phyloP scores from a whole-genome alignment of 2,329 filamentous ascomycete species.

The Claviceps capensis region DNA sequence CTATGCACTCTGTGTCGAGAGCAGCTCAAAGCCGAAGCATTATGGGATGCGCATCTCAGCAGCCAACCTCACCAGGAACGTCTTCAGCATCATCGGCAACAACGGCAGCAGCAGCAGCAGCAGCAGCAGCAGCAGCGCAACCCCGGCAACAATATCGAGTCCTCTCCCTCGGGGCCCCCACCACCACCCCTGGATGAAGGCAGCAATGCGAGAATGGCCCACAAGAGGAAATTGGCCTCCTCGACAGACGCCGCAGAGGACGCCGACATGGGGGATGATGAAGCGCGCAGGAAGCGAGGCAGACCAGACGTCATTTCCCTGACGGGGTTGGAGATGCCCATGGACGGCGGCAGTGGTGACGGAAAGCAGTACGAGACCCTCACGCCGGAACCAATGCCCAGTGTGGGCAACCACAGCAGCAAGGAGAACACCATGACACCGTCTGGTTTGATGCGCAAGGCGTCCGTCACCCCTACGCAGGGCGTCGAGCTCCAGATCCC shows the following conservation, averaged over 20 bases:
- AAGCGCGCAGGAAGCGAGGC: slow-evolving; percentile 30
- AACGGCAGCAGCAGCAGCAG: slow-evolving; percentile 11
- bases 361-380: slow-evolving; percentile 9
- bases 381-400: slow-evolving; percentile 7
- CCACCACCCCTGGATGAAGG: slow-evolving; percentile 3
- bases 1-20: slow-evolving; percentile 54
- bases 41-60: slow-evolving; percentile 52
- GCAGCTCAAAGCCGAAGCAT: slow-evolving; percentile 47
- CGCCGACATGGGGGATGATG: slow-evolving; percentile 20
- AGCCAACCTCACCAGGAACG: slow-evolving; percentile 27
- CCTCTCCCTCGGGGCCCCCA: slow-evolving; percentile 2
- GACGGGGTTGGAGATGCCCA: not conserved
- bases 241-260: slow-evolving; percentile 18
- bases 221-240: slow-evolving; percentile 21
- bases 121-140: slow-evolving; percentile 8
- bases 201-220: slow-evolving; percentile 4
- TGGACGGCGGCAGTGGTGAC: not conserved
- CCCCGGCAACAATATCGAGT: slow-evolving; percentile 7
- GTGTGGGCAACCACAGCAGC: slow-evolving; percentile 11
- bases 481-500: slow-evolving; percentile 50
- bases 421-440: slow-evolving; percentile 7
- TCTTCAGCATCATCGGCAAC: slow-evolving; percentile 10
- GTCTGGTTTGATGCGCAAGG: slow-evolving; percentile 25
- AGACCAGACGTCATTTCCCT: slow-evolving; percentile 20
- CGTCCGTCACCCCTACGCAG: slow-evolving; percentile 37